Conservation (phyloP, 345 rosid species). For the Gossypium ekmanianum region DNA sequence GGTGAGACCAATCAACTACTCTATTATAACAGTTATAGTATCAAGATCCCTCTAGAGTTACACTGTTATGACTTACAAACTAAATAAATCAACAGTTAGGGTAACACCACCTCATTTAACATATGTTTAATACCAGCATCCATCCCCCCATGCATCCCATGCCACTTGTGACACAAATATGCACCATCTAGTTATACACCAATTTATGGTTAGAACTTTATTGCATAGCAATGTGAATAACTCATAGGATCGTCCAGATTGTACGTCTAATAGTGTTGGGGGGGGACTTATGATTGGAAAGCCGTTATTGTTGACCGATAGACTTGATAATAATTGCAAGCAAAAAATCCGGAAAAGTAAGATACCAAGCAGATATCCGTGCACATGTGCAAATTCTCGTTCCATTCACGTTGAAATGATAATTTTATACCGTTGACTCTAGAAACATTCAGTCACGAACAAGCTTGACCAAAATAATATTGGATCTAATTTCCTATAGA, state of each 20-base stretch:
- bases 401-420: constrained; percentile 10
- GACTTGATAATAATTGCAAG: constrained; percentile 3
- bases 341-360: not conserved
- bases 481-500: not conserved
- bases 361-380: not conserved
- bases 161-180: not conserved
- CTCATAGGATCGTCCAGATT: not conserved
- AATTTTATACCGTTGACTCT: constrained; percentile 7
- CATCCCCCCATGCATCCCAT: not conserved
- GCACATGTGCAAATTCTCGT: not conserved
- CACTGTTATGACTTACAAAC: not conserved
- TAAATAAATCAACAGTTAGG: not conserved
- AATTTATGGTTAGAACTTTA: not conserved
- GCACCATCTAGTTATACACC: not conserved
- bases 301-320: constrained; percentile 13
- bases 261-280: not conserved
- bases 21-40: not conserved
- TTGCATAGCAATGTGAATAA: not conserved
- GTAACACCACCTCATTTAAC: not conserved
- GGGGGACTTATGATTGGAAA: not conserved
- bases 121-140: not conserved
- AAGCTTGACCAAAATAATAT: no score
- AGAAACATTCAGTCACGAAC: not conserved
- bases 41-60: no score
- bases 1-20: not conserved